Base-by-base conservation (phyloP, 768 basidiomycete species). In the Auricularia auricula-judae region DNA sequence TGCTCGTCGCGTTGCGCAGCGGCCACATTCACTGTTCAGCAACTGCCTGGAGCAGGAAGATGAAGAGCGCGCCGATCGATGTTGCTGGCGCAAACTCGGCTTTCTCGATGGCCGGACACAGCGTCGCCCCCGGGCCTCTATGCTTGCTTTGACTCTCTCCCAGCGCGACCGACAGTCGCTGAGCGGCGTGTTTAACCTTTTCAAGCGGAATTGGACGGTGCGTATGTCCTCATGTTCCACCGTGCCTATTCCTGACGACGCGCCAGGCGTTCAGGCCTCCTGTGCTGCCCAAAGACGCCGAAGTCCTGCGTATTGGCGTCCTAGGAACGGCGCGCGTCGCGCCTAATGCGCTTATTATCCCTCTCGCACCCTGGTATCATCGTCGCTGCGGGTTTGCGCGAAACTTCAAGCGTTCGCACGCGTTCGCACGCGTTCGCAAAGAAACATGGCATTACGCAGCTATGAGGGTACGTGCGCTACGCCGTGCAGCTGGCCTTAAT, bases 321-420 rank as follows among this genome's bases (percentile, higher is more conserved):
- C 65, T 75, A 33, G 73, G 72, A 3, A 68, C 74, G 29, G 73
- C 74, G 5, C 70, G 61, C 62, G 72, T 75, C 65, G 70, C 71
- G 36, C 66, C 72, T 12, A 65, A 66, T 10, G 72, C 70, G 3
- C 43, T 75, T 54, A 71, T 74, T 42, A 65, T 65, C 5, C 70
- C 61, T 63, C 35, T 72, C 66, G 36, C 72, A 72, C 54, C 67
- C 71, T 4, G 73, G 66, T n/a, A 69, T 70, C 42, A 65, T 71
- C 34, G 62, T 76, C 53, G 62, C 68, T 23, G 74, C 70, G 16
- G 70, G 75, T 74, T 73, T 1, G 73, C 74, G n/a, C 67, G 75
- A 11, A 69, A 74, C 66, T 44, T 68, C 36, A 58, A 63, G 23
- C 64, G 66, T 36, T 74, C 74, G 2, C 54, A 70, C 59, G 66